Evolutionary conservation across 2,329 filamentous ascomycete species (phyloP), one percentile per base, ranked within the genome.

Genomic region (Bipolaris gigantea): DNA sequence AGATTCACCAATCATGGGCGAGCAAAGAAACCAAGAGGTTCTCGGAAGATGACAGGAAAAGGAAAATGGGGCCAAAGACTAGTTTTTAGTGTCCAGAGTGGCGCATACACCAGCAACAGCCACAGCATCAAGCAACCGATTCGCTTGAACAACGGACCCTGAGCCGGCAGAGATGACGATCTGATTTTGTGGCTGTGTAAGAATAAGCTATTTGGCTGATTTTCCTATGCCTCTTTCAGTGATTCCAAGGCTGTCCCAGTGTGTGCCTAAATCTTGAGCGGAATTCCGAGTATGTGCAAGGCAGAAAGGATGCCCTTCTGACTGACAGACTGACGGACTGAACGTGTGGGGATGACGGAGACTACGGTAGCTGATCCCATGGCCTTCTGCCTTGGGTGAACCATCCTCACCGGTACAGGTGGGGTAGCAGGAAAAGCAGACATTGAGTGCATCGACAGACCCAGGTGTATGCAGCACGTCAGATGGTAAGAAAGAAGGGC

Each of bases 321-420:
- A 48, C 32, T 52, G 43, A 53, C 60, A 48, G 58, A 50, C 50
- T 53, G 54, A 53, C 60, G 48, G 58, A 50, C 50, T 53, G 54
- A 32, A 55, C 48, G 55, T 54, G 23, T 56, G 32, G 16, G 43
- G 9, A 51, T 30, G 19, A 33, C 13, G 32, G 35, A 33, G 42
- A 32, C 35, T 53, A 59, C 55, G 61, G 50, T 60, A 65, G 54
- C 58, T 59, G 25, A 44, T 42, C 47, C 40, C 38, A 49, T 40
- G 41, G 30, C 60, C 51, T 67, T 70, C 66, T 71, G 70, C 69
- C 70, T 73, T 61, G 65, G 61, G 50, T 41, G 35, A 35, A 50
- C 44, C n/a, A 54, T 57, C 30, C 46, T 68, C 62, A 72, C 71
- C 70, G 71, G 70, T 71, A 52, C 63, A 60, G 41, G 69, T 69